phyloP scores from a whole-genome alignment of 768 basidiomycete species.

The Mycena filopes region DNA sequence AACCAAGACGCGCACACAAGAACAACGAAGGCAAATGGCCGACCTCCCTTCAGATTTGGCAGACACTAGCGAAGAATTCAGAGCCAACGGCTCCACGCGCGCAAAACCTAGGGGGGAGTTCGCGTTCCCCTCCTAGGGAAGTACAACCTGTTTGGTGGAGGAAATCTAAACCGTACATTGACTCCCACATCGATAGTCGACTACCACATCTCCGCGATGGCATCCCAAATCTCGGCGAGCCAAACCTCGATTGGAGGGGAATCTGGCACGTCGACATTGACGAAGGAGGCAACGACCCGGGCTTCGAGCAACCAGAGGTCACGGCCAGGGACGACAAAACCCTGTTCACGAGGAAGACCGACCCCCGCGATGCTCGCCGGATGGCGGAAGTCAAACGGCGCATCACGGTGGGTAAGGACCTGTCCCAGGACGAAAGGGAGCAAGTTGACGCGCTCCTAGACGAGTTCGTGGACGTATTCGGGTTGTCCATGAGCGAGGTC shows the following conservation, averaged over 20 bases:
- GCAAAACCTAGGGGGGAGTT: constrained; percentile 14
- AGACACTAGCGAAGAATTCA: not conserved
- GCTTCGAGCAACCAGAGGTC: constrained; percentile 10
- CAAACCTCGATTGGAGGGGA: constrained; percentile 9
- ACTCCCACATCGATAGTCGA: constrained; percentile 8
- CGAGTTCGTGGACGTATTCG: constrained; percentile 51
- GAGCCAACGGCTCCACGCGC: constrained; percentile 4
- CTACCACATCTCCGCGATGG: constrained; percentile 14
- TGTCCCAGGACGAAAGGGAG: not conserved
- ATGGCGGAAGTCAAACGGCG: constrained; percentile 21
- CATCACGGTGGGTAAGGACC: constrained; percentile 15
- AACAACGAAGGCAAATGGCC: constrained; percentile 6
- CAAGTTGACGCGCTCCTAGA: constrained; percentile 29
- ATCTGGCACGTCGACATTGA: constrained; percentile 18
- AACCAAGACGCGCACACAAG: constrained; percentile 6
- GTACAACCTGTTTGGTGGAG: not conserved
- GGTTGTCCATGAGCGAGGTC: constrained; percentile 47
- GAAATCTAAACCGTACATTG: constrained; percentile 7
- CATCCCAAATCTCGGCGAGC: constrained; percentile 14
- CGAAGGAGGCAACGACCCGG: constrained; percentile 1
- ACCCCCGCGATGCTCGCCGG: not conserved
- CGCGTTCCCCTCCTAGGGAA: constrained; percentile 23
- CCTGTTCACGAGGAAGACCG: constrained; percentile 19
- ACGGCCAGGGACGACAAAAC: not conserved
- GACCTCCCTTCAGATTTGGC: not conserved